Percentiles rank a stretch among this genome's conserved stretches.
Conservation (phyloP, 768 basidiomycete species). For the Cubamyces lactineus region DNA sequence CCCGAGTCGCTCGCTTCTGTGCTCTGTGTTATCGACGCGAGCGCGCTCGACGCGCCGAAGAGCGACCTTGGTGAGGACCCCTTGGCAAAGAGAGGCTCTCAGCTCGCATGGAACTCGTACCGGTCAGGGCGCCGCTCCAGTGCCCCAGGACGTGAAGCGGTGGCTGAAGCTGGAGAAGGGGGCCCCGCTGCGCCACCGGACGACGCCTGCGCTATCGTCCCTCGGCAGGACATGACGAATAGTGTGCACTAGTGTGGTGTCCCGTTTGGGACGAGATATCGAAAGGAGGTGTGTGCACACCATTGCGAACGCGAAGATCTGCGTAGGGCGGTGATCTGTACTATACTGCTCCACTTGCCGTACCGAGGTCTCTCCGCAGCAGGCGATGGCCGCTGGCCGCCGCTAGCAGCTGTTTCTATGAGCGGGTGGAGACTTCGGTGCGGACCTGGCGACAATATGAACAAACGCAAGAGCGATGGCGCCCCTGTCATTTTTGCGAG, state of each 20-base stretch:
- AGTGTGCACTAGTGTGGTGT: neutral
- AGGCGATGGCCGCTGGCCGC: neutral
- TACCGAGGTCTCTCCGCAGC: constrained; percentile 9
- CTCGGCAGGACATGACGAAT: neutral
- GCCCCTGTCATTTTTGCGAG: neutral
- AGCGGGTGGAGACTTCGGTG: no score
- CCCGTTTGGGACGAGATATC: neutral
- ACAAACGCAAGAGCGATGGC: neutral
- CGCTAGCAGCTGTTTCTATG: no score
- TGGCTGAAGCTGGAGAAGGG: no score
- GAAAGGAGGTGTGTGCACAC: neutral
- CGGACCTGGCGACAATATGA: no score
- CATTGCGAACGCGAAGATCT: neutral
- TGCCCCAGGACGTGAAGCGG: neutral
- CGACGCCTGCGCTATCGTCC: neutral
- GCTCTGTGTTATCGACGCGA: no score
- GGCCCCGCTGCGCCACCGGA: neutral
- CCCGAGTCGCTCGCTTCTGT: no score
- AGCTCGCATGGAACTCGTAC: constrained; percentile 1
- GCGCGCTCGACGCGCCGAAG: no score
- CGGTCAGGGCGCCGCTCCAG: neutral
- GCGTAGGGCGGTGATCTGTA: neutral
- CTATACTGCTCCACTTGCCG: neutral
- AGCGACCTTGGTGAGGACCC: neutral
- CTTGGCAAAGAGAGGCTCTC: neutral